Evolutionary conservation across 371 early-diverging fungal genomes (phyloP).

Genomic region (Nosema muscidifuracis): DNA sequence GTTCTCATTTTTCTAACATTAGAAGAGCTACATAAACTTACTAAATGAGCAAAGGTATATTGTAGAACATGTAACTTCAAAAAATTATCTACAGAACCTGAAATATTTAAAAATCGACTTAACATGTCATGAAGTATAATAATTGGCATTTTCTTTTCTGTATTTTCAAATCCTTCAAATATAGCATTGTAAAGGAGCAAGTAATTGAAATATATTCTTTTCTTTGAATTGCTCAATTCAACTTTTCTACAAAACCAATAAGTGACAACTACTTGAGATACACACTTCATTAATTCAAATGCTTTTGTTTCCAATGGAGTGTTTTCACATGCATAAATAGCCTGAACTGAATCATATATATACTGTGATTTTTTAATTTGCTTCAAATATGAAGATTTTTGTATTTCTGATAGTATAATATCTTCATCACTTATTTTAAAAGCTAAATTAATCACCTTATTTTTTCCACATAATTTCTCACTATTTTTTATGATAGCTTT

Average conservation of each 20-base stretch:
- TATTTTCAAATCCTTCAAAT: constrained; percentile 16
- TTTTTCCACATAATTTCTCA: background rate
- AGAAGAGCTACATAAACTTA: background rate
- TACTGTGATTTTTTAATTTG: constrained; percentile 14
- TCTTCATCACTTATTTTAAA: background rate
- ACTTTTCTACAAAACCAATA: background rate
- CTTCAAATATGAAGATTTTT: background rate
- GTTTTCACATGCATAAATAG: constrained; percentile 10
- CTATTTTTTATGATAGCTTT: background rate
- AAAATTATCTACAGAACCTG: background rate
- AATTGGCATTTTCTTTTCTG: constrained; percentile 14
- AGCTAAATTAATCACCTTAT: background rate
- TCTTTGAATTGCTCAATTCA: background rate
- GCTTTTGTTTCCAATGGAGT: constrained; percentile 23
- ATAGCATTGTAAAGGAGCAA: constrained; percentile 16
- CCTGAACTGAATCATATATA: constrained; percentile 20
- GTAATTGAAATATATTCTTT: background rate
- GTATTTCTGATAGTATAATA: background rate
- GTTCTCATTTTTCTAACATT: background rate
- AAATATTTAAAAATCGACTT: background rate
- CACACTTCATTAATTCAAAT: constrained; percentile 5
- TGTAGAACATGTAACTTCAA: background rate
- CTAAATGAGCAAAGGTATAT: background rate
- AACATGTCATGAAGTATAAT: constrained; percentile 2
- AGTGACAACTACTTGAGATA: constrained; percentile 3